A percentile compares a stretch with the other conserved stretches of the same genome.
phyloP scores from a whole-genome alignment of 2,329 filamentous ascomycete genomes.

The Aspergillus fijiensis region DNA sequence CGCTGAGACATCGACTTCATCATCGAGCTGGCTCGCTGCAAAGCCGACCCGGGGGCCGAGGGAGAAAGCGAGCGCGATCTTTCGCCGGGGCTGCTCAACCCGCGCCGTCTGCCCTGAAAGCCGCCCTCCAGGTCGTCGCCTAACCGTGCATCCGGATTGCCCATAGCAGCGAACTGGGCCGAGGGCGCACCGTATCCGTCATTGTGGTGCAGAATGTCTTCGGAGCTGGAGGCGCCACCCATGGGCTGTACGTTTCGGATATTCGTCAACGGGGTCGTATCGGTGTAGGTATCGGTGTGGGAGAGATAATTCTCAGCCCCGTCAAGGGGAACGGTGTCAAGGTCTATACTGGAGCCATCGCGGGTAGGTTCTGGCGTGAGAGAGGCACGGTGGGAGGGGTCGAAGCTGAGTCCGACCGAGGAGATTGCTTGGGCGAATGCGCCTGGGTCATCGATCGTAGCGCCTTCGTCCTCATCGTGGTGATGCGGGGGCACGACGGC shows the following conservation, averaged over 20 bases:
- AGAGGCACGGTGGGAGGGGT: conserved; percentile 24
- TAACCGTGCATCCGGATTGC: conserved; percentile 48
- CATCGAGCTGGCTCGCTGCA: conserved; percentile 71
- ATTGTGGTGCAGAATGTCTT: conserved; percentile 41
- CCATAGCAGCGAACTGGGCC: conserved; percentile 50
- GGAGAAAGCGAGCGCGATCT: conserved; percentile 59
- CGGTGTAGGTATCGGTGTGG: conserved; percentile 51
- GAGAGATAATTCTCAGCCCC: conserved; percentile 57
- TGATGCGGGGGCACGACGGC: conserved; percentile 22
- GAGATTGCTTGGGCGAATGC: conserved; percentile 45
- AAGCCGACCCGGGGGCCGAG: conserved; percentile 60
- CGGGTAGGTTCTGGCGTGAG: conserved; percentile 23
- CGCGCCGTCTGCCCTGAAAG: conserved; percentile 52
- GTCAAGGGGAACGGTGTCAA: conserved; percentile 32
- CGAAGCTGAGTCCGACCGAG: conserved; percentile 44
- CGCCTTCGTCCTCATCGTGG: conserved; percentile 29
- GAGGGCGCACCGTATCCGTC: conserved; percentile 56
- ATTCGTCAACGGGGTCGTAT: conserved; percentile 61
- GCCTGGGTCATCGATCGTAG: conserved; percentile 37
- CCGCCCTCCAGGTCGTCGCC: conserved; percentile 68
- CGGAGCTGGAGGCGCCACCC: conserved; percentile 48
- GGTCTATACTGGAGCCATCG: conserved; percentile 26
- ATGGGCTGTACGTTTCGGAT: conserved; percentile 57
- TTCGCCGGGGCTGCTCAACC: conserved; percentile 51
- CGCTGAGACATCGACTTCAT: conserved; percentile 90